A percentile compares a stretch with the other conserved stretches of the same genome.
phyloP scores from a whole-genome alignment of 176 grass and related monocot genomes.

The Avena eriantha region DNA sequence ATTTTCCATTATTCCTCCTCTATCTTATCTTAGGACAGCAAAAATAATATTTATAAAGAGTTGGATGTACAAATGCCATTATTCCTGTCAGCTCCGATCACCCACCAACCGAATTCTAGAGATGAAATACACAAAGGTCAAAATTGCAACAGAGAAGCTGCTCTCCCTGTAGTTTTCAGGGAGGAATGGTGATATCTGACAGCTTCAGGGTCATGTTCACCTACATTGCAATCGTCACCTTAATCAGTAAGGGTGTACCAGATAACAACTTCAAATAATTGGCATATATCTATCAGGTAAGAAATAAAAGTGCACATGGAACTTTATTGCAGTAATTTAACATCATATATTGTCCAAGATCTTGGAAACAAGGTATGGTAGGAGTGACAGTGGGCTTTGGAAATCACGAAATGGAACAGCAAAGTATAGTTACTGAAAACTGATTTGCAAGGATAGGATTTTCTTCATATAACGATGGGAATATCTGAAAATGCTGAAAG shows the following conservation, averaged over 20 bases:
- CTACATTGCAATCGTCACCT: constrained; percentile 37
- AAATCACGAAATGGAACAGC: not conserved
- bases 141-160: constrained; percentile 85
- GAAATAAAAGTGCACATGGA: not conserved
- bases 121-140: not conserved
- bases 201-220: constrained; percentile 82
- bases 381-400: not conserved
- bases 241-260: not conserved
- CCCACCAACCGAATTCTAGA: constrained; percentile 94
- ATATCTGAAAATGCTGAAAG: too few species aligned
- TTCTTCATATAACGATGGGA: constrained; percentile 62
- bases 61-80: too few species aligned
- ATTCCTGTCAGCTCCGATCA: constrained; percentile 78
- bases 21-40: too few species aligned
- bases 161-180: constrained; percentile 95
- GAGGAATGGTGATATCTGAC: constrained; percentile 94
- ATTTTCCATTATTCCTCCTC: too few species aligned
- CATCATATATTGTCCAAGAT: constrained; percentile 91
- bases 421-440: constrained; percentile 73
- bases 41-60: too few species aligned
- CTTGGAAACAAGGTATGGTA: constrained; percentile 92
- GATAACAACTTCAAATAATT: not conserved
- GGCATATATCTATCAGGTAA: not conserved
- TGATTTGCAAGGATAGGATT: constrained; percentile 83
- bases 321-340: constrained; percentile 38